Evolutionary conservation across 2,329 filamentous ascomycete species (phyloP).

Genomic region (Cladosporium austrohemisphaericum): DNA sequence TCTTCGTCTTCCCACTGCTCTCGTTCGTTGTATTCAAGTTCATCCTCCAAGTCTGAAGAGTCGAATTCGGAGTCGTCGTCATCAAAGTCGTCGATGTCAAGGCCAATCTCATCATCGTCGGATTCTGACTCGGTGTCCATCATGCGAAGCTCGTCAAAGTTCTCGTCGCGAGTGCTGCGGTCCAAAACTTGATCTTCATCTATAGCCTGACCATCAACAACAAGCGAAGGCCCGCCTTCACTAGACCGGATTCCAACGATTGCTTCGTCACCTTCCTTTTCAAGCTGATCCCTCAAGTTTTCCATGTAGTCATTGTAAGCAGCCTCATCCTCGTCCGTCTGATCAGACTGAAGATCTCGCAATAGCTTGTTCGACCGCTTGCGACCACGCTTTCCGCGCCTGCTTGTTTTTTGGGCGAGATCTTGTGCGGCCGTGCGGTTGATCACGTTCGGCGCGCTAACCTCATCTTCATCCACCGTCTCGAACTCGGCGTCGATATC

Average conservation of each 20-base stretch:
- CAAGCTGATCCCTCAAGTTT: constrained; percentile 51
- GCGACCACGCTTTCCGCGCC: constrained; percentile 29
- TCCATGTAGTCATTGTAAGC: constrained; percentile 64
- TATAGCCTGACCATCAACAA: constrained; percentile 29
- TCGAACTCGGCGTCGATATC: background rate
- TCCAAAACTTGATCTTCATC: constrained; percentile 28
- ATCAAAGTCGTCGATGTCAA: constrained; percentile 26
- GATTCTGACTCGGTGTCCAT: constrained; percentile 33
- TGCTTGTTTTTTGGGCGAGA: constrained; percentile 7
- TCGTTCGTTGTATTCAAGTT: constrained; percentile 31
- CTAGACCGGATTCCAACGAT: constrained; percentile 1
- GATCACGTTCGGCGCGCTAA: background rate
- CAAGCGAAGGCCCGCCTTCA: constrained; percentile 25
- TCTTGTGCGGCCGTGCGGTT: background rate
- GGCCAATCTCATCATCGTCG: constrained; percentile 17
- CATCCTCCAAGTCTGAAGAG: constrained; percentile 34
- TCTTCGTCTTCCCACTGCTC: constrained; percentile 39
- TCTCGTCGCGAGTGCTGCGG: constrained; percentile 19
- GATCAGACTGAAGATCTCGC: constrained; percentile 45
- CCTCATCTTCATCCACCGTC: constrained; percentile 8
- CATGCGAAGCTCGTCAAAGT: constrained; percentile 18
- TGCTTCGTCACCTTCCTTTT: constrained; percentile 23
- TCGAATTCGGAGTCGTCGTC: constrained; percentile 38
- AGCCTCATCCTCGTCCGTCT: constrained; percentile 41
- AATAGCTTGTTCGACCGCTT: constrained; percentile 32